Evolutionary conservation across 2,329 filamentous ascomycete species (phyloP).

Genomic region (Talaromyces sp.): DNA sequence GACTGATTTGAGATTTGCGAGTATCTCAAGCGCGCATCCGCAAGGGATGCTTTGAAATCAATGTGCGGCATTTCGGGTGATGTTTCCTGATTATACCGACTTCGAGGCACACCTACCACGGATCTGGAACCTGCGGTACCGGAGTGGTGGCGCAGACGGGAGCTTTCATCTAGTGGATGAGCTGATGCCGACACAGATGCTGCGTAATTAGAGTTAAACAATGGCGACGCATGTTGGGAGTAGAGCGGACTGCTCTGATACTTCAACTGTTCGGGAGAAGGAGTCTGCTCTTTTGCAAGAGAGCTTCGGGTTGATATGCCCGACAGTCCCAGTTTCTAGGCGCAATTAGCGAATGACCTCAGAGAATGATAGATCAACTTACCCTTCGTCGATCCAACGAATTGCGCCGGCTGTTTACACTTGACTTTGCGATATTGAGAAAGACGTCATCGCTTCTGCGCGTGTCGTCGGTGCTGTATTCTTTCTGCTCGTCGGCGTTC

Average conservation of each 20-base stretch:
- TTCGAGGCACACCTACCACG: conserved; percentile 36
- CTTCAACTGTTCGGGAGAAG: conserved; percentile 17
- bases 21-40: conserved; percentile 37
- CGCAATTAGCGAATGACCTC: background rate
- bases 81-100: conserved; percentile 37
- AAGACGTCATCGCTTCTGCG: conserved; percentile 48
- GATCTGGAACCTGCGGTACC: conserved; percentile 37
- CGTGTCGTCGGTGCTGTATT: conserved; percentile 38
- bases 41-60: conserved; percentile 35
- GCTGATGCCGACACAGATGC: conserved; percentile 37
- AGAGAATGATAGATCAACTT: conserved; percentile 25
- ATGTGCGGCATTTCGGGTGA: conserved; percentile 32
- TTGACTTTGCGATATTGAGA: conserved; percentile 47
- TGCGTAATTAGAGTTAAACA: conserved; percentile 23
- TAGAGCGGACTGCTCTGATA: conserved; percentile 28
- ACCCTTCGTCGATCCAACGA: conserved; percentile 43
- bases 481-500: conserved; percentile 29
- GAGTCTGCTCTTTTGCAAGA: conserved; percentile 20
- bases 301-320: conserved; percentile 19
- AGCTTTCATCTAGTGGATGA: conserved; percentile 41
- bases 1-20: conserved; percentile 33
- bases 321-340: conserved; percentile 21
- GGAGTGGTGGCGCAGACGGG: conserved; percentile 35
- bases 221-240: conserved; percentile 11
- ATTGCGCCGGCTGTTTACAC: conserved; percentile 36